Conservation (phyloP, 495 filamentous ascomycete species). For the Daldinia vernicosa region DNA sequence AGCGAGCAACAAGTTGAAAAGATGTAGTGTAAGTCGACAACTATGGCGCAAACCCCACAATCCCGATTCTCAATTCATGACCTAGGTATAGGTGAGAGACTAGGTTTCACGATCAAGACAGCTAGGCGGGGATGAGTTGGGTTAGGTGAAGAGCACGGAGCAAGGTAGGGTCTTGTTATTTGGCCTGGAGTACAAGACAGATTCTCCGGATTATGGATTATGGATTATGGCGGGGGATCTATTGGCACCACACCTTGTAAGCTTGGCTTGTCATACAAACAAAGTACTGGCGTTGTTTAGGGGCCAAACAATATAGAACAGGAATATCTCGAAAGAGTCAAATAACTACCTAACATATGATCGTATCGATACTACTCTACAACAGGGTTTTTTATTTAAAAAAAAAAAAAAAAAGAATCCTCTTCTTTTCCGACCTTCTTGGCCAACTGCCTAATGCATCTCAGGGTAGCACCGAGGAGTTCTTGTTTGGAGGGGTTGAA, state of each 20-base stretch:
- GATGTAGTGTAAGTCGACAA: slow-evolving; percentile 12
- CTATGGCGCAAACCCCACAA: slow-evolving; percentile 31
- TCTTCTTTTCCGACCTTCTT: slow-evolving; percentile 2
- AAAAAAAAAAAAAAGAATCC: no score
- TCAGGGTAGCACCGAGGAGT: slow-evolving; percentile 9
- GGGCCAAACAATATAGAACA: slow-evolving; percentile 2
- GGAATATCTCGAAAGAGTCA: background rate
- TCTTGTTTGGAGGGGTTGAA: slow-evolving; percentile 31
- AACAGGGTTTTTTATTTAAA: no score
- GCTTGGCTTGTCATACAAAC: slow-evolving; percentile 42
- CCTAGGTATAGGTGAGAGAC: slow-evolving; percentile 17
- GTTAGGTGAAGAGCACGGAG: slow-evolving; percentile 30
- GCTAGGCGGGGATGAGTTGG: slow-evolving; percentile 27
- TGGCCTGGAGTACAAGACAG: slow-evolving; percentile 20
- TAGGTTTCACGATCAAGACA: slow-evolving; percentile 29
- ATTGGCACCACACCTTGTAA: slow-evolving; percentile 9
- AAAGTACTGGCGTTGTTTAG: slow-evolving; percentile 26
- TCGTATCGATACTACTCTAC: background rate
- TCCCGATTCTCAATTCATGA: slow-evolving; percentile 21
- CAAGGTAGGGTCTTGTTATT: slow-evolving; percentile 37
- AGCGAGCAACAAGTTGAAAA: slow-evolving; percentile 20
- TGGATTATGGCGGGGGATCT: slow-evolving; percentile 27
- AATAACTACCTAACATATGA: background rate
- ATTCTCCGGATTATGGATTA: slow-evolving; percentile 16
- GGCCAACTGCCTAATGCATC: background rate